Evolutionary conservation across 495 filamentous ascomycete species (phyloP).

Genomic region (Emericellopsis terricola): DNA sequence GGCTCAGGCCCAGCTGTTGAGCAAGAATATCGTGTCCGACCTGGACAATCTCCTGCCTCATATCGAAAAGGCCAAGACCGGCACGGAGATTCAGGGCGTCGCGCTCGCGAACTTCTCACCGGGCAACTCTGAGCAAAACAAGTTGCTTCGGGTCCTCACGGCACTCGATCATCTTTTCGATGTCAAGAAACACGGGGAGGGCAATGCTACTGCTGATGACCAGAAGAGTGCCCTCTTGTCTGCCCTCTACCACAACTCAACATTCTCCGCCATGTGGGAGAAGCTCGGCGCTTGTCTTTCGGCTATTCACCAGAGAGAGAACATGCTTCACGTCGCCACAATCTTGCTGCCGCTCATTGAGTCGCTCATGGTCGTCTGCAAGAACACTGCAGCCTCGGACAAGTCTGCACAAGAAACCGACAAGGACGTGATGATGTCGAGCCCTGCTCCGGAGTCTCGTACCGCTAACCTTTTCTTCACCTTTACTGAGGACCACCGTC

Average conservation of each 20-base stretch:
- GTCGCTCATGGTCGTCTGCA: constrained; percentile 96
- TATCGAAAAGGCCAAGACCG: constrained; percentile 69
- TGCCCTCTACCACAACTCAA: constrained; percentile 73
- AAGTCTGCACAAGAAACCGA: constrained; percentile 30
- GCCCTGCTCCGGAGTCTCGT: constrained; percentile 58
- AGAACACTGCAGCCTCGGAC: constrained; percentile 72
- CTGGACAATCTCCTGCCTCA: constrained; percentile 75
- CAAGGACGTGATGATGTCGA: constrained; percentile 57
- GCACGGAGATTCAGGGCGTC: constrained; percentile 87
- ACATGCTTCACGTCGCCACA: constrained; percentile 90
- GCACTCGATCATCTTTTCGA: constrained; percentile 94
- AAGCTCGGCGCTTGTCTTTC: constrained; percentile 84
- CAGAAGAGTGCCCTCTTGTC: constrained; percentile 69
- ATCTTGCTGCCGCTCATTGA: constrained; percentile 90
- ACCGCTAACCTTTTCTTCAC: constrained; percentile 92
- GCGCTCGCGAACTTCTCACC: constrained; percentile 93
- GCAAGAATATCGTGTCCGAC: constrained; percentile 65
- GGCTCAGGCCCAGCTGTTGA: constrained; percentile 64
- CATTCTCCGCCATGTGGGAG: constrained; percentile 78
- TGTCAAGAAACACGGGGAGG: constrained; percentile 41
- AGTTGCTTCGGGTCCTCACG: constrained; percentile 80
- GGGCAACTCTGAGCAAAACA: constrained; percentile 85
- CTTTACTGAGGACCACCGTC: constrained; percentile 95
- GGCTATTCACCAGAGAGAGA: constrained; percentile 76
- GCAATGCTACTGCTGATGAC: constrained; percentile 29